Base-by-base conservation (phyloP, 768 basidiomycete species). In the Suillus fuscotomentosus region DNA sequence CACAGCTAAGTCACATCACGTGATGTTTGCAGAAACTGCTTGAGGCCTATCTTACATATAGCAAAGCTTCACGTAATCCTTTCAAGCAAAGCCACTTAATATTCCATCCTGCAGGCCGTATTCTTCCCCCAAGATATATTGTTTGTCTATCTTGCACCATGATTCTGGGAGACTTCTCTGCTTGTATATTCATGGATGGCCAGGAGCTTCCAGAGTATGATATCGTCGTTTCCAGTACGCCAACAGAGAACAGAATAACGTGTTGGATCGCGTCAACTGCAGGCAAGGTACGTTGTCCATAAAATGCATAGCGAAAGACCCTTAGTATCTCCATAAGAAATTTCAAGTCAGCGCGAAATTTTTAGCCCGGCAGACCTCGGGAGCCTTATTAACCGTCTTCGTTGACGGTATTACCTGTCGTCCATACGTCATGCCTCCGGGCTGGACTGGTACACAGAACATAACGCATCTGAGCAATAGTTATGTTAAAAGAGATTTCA, bases 231-330 rank as follows among this genome's bases (percentile, higher is more conserved):
- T 63, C 64, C 56, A 56, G n/a, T n/a, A 60, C 64, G 15, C 24
- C 22, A 27, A 27, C 39, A 20, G 57, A 42, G 38, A 69, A 72
- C 9, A 45, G 60, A n/a, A 63, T 38, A 14, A 68, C 67, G 17
- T 72, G 72, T 38, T 73, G 69, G 68, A 63, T 72, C 17, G 55
- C 70, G 3, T 72, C 71, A 0, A 63, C 66, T 45, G 66, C 64
- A 11, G 70, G 68, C 60, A 73, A 71, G 56, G 71, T 68, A 15
- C 10, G 59, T 15, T 15, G 2, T 48, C 22, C 24, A 41, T 39
- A 56, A 53, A 4, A 39, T 2, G 60, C 22, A 59, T 10, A 11
- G n/a, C 9, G 17, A 14, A 56, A 56, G 14, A 15, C 17, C 3
- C 47, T 66, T 2, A 38, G 8, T 27, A 15, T 38, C 50, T 54